Evolutionary conservation across 2,329 filamentous ascomycete species (phyloP).

Genomic region (Venturia pyrina): DNA sequence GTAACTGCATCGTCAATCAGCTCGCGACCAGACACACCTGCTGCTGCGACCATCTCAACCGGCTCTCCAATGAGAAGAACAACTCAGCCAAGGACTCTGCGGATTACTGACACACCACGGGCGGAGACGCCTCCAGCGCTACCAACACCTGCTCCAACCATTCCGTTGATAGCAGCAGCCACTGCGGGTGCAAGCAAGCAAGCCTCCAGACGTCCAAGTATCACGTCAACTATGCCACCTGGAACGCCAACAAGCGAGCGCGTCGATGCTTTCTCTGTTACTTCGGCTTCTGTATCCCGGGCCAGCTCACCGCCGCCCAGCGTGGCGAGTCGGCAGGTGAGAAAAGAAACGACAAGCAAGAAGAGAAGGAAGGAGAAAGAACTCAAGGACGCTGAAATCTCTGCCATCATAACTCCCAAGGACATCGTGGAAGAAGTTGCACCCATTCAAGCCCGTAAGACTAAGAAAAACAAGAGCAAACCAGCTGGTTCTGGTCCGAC

Average conservation of each 20-base stretch:
- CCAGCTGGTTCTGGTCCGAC: slow-evolving; percentile 9
- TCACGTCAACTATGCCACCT: slow-evolving; percentile 53
- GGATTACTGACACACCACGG: slow-evolving; percentile 60
- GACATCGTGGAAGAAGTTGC: slow-evolving; percentile 46
- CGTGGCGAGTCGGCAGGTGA: slow-evolving; percentile 54
- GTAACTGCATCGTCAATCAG: slow-evolving; percentile 40
- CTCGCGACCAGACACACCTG: slow-evolving; percentile 44
- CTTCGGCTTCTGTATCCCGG: slow-evolving; percentile 62
- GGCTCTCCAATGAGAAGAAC: slow-evolving; percentile 33
- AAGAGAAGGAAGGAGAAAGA: slow-evolving; percentile 65
- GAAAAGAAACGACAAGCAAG: slow-evolving; percentile 66
- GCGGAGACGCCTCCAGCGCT: slow-evolving; percentile 42
- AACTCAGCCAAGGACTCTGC: slow-evolving; percentile 52
- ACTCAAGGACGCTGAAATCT: slow-evolving; percentile 41
- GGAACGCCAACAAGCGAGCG: slow-evolving; percentile 64
- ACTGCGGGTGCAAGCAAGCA: slow-evolving; percentile 21
- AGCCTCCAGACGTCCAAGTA: slow-evolving; percentile 41
- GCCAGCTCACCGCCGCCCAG: slow-evolving; percentile 60
- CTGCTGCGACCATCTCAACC: slow-evolving; percentile 30
- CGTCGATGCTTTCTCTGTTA: slow-evolving; percentile 66
- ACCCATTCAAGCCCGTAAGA: slow-evolving; percentile 70
- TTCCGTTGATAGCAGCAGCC: slow-evolving; percentile 21
- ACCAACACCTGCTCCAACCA: slow-evolving; percentile 27
- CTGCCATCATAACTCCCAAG: slow-evolving; percentile 19
- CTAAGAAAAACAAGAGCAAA: slow-evolving; percentile 65